Conservation (phyloP, 371 early-diverging fungal genomes). For the Batrachochytrium dendrobatidis region DNA sequence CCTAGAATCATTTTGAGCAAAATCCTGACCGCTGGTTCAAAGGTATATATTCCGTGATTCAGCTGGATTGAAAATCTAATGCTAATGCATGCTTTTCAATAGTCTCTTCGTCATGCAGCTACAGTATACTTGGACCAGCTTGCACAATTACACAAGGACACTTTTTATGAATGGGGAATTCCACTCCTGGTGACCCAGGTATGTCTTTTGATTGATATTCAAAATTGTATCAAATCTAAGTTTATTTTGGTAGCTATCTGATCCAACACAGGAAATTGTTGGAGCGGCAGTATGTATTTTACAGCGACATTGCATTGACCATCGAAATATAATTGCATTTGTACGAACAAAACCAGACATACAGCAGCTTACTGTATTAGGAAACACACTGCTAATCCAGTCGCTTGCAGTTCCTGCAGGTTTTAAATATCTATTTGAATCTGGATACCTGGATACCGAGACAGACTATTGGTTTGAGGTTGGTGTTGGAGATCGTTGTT, state of each 20-base stretch:
- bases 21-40: slow-evolving; percentile 73
- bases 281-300: slow-evolving; percentile 64
- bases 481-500: too few species aligned
- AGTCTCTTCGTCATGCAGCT: slow-evolving; percentile 67
- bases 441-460: slow-evolving; percentile 68
- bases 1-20: slow-evolving; percentile 73
- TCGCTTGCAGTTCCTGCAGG: slow-evolving; percentile 64
- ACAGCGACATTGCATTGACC: slow-evolving; percentile 64
- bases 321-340: slow-evolving; percentile 56
- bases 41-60: slow-evolving; percentile 18
- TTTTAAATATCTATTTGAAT: slow-evolving; percentile 60
- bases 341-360: slow-evolving; percentile 63
- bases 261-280: slow-evolving; percentile 66
- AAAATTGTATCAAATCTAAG: too few species aligned
- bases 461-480: slow-evolving; percentile 82
- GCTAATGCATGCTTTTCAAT: not conserved
- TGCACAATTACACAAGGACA: slow-evolving; percentile 49
- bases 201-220: not conserved
- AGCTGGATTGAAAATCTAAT: slow-evolving; percentile 4
- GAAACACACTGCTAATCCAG: slow-evolving; percentile 59
- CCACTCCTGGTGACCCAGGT: slow-evolving; percentile 65
- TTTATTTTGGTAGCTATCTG: slow-evolving; percentile 51
- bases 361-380: slow-evolving; percentile 66
- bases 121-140: slow-evolving; percentile 64
- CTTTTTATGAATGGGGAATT: slow-evolving; percentile 66